Base-by-base conservation (phyloP, 129 eudicot genomes). In the Lactuca saligna region DNA sequence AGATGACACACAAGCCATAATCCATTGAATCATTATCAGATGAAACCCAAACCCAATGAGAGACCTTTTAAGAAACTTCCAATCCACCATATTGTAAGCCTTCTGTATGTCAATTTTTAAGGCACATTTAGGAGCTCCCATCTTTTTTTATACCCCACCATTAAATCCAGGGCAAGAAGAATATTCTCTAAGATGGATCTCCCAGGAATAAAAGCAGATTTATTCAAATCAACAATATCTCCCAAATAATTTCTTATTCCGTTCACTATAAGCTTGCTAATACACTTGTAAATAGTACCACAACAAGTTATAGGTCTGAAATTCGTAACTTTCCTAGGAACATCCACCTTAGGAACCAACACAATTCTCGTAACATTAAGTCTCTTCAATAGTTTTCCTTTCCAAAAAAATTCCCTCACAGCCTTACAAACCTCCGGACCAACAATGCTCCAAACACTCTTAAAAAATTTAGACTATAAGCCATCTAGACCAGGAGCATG, bases 41-140 rank as follows among this genome's bases (percentile, higher is more conserved):
- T 17, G 61, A 9, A 56, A 56, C 0, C 61, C 61, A 20, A 20
- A 56, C 0, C 11, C 1, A 0, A 20, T 0, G 0, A 56, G 35
- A 8, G 3, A 0, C 0, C 3, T 0, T 0, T 3, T 56, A 13
- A 56, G 1, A 4, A 56, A 20, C 3, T 3, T 6, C 0, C 8
- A 9, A 8, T 56, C 35, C 34, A 17, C 35, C 1, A n/a, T 56
- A 14, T 56, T 35, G 8, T 56, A 56, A 0, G 6, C 35, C 1
- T 25, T 56, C 14, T 54, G 25, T 15, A 54, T 16, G 1, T 16
- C 58, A 11, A 54, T 6, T 16, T 54, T 54, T 20, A 20, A 15
- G 0, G 58, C 58, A 3, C 6, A 3, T 10, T 6, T 54, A 3
- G 29, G 3, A 16, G 58, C 17, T 20, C 37, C 61, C 61, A 7